Conservation (phyloP, 23 red algal species). For the Pyropia yezoensis region DNA sequence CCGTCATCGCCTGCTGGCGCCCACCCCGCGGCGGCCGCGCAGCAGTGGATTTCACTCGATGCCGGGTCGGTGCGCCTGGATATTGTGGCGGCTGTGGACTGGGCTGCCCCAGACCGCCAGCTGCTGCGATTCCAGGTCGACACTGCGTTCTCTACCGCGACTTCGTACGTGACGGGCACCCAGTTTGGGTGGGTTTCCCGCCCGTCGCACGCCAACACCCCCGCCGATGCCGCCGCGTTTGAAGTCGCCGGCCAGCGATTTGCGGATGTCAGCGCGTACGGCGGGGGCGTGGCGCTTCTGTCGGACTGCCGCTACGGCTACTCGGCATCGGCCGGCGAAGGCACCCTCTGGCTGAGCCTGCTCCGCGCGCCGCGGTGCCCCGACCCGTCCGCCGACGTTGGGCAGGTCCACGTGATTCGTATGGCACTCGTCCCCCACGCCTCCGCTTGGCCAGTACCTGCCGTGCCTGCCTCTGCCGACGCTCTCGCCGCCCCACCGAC, state of each 20-base stretch:
- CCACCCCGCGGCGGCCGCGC: slow-evolving; percentile 14
- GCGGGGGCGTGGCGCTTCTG: slow-evolving; percentile 44
- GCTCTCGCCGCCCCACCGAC: too few relatives aligned
- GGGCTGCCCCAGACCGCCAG: slow-evolving; percentile 47
- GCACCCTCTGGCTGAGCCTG: slow-evolving; percentile 42
- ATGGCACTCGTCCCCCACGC: too few relatives aligned
- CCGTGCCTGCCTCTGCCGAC: too few relatives aligned
- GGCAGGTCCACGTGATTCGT: too few relatives aligned
- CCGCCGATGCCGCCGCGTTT: slow-evolving; percentile 72
- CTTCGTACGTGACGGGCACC: slow-evolving; percentile 26
- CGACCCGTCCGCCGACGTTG: slow-evolving; percentile 52
- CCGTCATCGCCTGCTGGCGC: neutral
- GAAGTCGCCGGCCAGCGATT: slow-evolving; percentile 66
- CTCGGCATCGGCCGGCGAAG: slow-evolving; percentile 25
- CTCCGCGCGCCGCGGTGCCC: slow-evolving; percentile 58
- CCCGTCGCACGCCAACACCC: slow-evolving; percentile 55
- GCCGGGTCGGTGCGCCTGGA: slow-evolving; percentile 30
- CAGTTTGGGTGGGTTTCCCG: slow-evolving; percentile 69
- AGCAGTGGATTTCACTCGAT: slow-evolving; percentile 34
- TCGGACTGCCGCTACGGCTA: slow-evolving; percentile 79
- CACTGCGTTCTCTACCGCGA: slow-evolving; percentile 13
- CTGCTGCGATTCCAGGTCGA: slow-evolving; percentile 58
- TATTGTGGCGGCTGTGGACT: slow-evolving; percentile 30
- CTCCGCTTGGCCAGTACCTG: too few relatives aligned
- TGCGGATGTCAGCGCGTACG: slow-evolving; percentile 51